phyloP scores from a whole-genome alignment of 352 stramenopile species.

The Thraustochytrium sp. region DNA sequence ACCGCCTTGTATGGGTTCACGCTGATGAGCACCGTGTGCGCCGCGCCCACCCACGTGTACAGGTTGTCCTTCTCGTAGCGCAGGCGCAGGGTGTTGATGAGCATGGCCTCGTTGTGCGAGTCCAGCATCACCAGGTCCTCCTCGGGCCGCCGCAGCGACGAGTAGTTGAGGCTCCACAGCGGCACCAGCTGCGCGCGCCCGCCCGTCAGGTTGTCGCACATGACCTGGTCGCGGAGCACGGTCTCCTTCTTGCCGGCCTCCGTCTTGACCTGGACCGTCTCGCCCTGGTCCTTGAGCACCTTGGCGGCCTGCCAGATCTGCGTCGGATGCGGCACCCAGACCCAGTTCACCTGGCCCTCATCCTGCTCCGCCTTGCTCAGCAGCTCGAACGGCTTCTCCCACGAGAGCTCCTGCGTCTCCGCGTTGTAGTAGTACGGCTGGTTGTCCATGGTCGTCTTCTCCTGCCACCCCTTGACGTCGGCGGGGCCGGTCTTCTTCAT shows the following conservation, averaged over 20 bases:
- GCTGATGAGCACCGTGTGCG: conserved; percentile 60
- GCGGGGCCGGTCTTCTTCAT: background rate
- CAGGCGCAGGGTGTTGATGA: conserved; percentile 48
- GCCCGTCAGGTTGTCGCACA: conserved; percentile 5
- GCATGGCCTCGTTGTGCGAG: conserved; percentile 48
- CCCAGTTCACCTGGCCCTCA: conserved; percentile 52
- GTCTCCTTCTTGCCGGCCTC: conserved; percentile 20
- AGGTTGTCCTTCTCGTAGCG: conserved; percentile 86
- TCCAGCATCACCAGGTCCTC: conserved; percentile 50
- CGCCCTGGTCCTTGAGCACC: conserved; percentile 40
- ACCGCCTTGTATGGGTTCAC: conserved; percentile 65
- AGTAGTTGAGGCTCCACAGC: conserved; percentile 44
- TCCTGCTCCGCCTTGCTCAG: conserved; percentile 52
- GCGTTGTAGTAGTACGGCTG: conserved; percentile 41
- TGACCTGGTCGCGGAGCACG: conserved; percentile 21
- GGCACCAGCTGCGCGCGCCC: background rate
- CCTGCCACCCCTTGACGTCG: conserved; percentile 30
- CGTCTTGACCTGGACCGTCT: conserved; percentile 11
- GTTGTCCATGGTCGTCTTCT: conserved; percentile 39
- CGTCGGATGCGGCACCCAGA: conserved; percentile 51
- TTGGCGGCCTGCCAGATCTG: conserved; percentile 49
- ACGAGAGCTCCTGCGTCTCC: conserved; percentile 50
- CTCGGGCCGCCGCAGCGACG: conserved; percentile 36
- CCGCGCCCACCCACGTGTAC: conserved; percentile 70
- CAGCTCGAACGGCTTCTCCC: conserved; percentile 59